Evolutionary conservation across 164 flowering plant genomes (phyloP), one percentile per base, ranked within the genome.

Genomic region (Magnolia sinica): DNA sequence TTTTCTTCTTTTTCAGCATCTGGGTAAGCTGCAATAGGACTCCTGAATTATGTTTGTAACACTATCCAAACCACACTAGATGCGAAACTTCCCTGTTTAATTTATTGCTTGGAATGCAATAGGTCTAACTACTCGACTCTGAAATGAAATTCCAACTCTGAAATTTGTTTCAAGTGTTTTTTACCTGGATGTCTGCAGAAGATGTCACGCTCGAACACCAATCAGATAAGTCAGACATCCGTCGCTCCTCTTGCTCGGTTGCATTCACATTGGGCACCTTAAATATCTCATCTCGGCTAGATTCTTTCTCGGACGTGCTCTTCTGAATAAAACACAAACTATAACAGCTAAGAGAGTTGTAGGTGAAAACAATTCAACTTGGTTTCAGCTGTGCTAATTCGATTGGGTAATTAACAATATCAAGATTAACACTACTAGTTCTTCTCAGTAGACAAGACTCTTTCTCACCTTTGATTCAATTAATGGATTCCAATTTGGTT

Each of bases 151-250:
- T 37, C 45, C 45, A 37, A 37, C 45, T 37, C 45, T 37, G 7
- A 4, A 37, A 37, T 37, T 37, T 37, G 45, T 37, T 37, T 37
- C 45, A 37, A 37, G 24, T 18, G 22, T 23, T 49, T n/a, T 64
- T 75, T 76, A 91, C 97, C 91, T 91, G 95, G 64, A 84, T 79
- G 66, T 95, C 98, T 51, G 86, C 84, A 24, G 87, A 63, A 72
- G 97, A 92, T 51, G 92, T 82, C 65, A 87, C 85, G 84, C 95
- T 92, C 0, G 96, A 88, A 80, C 88, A 90, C 98, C 94, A 94
- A 74, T 95, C 98, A 7, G 99, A 95, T 76, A 93, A 84, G 79
- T 87, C 93, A 79, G 99, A 95, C 95, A 94, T 90, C 29, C 98
- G 91, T 4, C 96, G 91, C 80, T 95, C 99, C 86, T 95, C 99